Evolutionary conservation across 1,284 basidiomycete genomes (phyloP), one percentile per base, ranked within the genome.

Genomic region (Uromyces viciae-fabae): DNA sequence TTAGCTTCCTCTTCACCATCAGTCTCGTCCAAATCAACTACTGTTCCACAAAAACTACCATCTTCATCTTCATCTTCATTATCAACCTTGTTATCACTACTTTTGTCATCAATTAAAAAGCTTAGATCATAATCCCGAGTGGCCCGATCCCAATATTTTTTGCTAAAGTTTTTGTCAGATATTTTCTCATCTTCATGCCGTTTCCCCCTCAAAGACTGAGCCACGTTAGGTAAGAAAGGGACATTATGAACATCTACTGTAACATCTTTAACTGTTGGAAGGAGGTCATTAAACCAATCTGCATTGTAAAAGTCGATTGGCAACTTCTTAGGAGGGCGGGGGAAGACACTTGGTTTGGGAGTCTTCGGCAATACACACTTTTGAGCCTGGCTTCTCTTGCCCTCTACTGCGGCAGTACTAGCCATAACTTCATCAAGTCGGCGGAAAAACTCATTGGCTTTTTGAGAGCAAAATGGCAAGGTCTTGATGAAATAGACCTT

Each of bases 241-340:
- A 73, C 71, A 9, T 22, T 28, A 25, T 28, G 49, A 25, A 52
- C 54, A 33, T 73, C 46, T 3, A 31, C 42, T 46, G 31, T 33
- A 7, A 19, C 28, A 9, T 42, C 42, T 49, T 72, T 72, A 5
- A 43, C 17, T 8, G 17, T 31, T 49, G 71, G 46, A 17, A 52
- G 71, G 33, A 73, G 43, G 3, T 73, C 28, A 33, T 73, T 73
- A 28, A 52, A 54, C 68, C 71, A 73, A 11, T 73, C 46, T 14
- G 42, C 19, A 40, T 73, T 33, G 46, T 71, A 71, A n/a, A 71
- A 71, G 40, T 71, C 66, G 14, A 71, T 8, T 40, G 66, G 66
- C 3, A 71, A 31, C 11, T 25, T 3, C 40, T 71, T 71, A 17
- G 66, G 66, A 25, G 66, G 36, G 3, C n/a, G 3, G n/a, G 36